Base-by-base conservation (phyloP, 345 rosid genomes). In the Camelina laxa region DNA sequence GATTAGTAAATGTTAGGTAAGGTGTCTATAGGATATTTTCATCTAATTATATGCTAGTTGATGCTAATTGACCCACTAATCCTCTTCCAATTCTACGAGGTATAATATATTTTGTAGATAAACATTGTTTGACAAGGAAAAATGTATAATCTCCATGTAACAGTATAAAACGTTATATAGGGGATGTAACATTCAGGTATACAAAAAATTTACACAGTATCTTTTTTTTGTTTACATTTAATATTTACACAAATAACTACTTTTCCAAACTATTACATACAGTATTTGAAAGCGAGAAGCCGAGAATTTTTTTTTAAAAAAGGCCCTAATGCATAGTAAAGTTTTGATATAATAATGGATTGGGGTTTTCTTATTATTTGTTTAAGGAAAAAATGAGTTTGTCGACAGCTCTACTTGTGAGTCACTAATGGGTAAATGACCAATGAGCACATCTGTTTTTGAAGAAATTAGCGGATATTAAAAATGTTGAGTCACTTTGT, bases 1-100 rank as follows among this genome's bases (percentile, higher is more conserved):
- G 1, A 41, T 17, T 49, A 51, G 21, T 42, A 49, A 4, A 68
- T 33, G 64, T 61, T 56, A 76, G 75, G 80, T 76, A 63, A 70
- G 70, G 38, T 70, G 36, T 62, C 59, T 61, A n/a, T 54, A 50
- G 11, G 41, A 76, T 62, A 48, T 60, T 39, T 60, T 12, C 45
- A 58, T 53, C 30, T 42, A 50, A 7, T 31, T 36, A 41, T 50
- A 74, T 58, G 24, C 31, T 16, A 67, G 57, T 39, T 24, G 36
- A 51, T 51, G 55, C 45, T 60, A 39, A 59, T 24, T 36, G 48
- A 57, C 24, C 55, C 54, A 60, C 75, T 54, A 51, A 62, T 50
- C 58, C 58, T 21, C 45, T 5, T 31, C 65, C 65, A 19, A 42
- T 16, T 21, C 24, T 17, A 50, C 55, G 14, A 4, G 27, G 27